Evolutionary conservation across 139 green algal genomes (phyloP), one percentile per base, ranked within the genome.

Genomic region (Nannochloris sp.): DNA sequence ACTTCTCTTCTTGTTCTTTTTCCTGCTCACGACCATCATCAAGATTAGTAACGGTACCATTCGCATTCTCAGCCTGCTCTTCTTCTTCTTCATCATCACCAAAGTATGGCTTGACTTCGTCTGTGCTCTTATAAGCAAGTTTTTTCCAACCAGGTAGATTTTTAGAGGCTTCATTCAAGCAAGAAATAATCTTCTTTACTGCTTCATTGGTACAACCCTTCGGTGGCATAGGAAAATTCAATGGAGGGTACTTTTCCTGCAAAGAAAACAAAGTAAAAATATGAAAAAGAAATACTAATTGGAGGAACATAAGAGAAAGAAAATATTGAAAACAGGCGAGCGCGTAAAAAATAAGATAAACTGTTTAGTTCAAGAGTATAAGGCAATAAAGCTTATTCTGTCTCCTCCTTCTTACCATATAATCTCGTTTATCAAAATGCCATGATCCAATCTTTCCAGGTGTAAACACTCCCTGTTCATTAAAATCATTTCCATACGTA

Each of bases 351-450:
- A 51, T 51, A 19, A 19, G 42, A 27, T 19, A 51, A 51, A 27
- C 19, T 19, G 42, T 51, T 51, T 27, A 27, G 19, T 51, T 19
- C 42, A 51, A n/a, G 12, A 29, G 45, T 9, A 14, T 23, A 24
- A 30, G 14, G 45, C 15, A 14, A 54, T 29, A 13, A 3, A 14
- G 46, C 25, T 14, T 31, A 23, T 30, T 55, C 12, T 0, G 29
- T 31, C 9, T 55, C 25, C 15, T 30, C 14, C 14, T 19, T 8
- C 56, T 3, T 29, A 64, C 56, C 8, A 64, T 64, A n/a, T 71
- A 92, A 13, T 76, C 72, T 7, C 85, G 68, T 70, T 92, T 92
- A 72, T 92, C 84, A 63, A 83, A 92, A 31, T 85, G 74, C 79
- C 80, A 92, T 55, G 33, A 6, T 13, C 80, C 84, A 7, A 80